Conservation (phyloP, 805 yeast species). For the Clavispora vitiphila region DNA sequence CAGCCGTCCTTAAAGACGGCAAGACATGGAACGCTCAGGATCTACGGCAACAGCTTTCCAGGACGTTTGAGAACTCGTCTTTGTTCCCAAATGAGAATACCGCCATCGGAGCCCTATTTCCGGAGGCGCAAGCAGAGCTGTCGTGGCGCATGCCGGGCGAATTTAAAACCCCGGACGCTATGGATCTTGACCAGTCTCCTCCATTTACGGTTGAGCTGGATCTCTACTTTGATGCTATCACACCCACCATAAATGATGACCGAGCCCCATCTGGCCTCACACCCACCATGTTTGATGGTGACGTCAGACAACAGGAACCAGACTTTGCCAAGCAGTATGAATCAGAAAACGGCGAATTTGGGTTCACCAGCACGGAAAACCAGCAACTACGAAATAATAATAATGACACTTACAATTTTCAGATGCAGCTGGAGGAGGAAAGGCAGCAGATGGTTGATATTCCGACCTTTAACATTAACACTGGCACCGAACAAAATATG, state of each 20-base stretch:
- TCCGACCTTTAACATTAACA: neutral
- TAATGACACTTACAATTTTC: neutral
- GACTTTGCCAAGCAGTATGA: neutral
- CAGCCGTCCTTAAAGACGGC: neutral
- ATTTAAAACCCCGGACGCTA: constrained; percentile 10
- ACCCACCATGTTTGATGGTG: neutral
- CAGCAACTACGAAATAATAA: neutral
- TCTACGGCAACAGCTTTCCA: neutral
- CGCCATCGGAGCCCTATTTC: neutral
- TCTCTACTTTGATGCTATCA: constrained; percentile 18
- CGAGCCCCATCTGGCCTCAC: neutral
- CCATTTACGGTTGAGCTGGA: constrained; percentile 35
- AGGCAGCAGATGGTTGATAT: neutral
- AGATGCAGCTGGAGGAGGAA: neutral
- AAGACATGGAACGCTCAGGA: neutral
- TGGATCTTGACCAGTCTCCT: constrained; percentile 37
- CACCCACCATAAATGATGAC: constrained; percentile 1
- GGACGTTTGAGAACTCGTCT: neutral
- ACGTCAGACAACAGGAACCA: neutral
- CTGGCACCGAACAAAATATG: neutral
- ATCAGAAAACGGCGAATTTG: neutral
- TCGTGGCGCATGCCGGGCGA: constrained; percentile 14
- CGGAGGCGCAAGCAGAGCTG: neutral
- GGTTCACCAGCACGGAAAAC: neutral
- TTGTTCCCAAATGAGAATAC: neutral